Percentiles rank a stretch among this genome's conserved stretches.
Evolutionary conservation across 768 basidiomycete genomes (phyloP).

Genomic region (Boletus huronensis): DNA sequence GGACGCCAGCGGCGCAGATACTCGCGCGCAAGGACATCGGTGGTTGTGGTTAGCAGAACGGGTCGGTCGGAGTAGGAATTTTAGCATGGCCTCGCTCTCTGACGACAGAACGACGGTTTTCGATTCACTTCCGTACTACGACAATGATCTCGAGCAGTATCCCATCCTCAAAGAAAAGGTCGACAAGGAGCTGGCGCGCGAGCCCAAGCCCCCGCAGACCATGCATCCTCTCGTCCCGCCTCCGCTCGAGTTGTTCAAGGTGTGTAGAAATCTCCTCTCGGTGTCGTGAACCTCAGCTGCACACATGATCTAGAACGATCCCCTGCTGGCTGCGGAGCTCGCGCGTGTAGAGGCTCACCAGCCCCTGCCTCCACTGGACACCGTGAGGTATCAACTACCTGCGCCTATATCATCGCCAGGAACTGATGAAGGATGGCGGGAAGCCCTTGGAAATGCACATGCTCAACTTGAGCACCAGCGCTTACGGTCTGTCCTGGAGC

Average conservation of each 20-base stretch:
- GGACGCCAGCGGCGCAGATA: constrained; percentile 40
- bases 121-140: constrained; percentile 92
- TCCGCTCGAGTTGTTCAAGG: constrained; percentile 61
- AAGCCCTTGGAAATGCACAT: constrained; percentile 69
- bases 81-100: constrained; percentile 26
- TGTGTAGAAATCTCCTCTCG: constrained; percentile 23
- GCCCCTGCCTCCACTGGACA: constrained; percentile 65
- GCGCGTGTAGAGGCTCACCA: constrained; percentile 68
- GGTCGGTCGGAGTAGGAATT: constrained; percentile 29
- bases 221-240: constrained; percentile 75
- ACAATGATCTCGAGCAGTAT: constrained; percentile 82
- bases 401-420: constrained; percentile 58
- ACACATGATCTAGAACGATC: constrained; percentile 48
- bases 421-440: constrained; percentile 74
- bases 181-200: constrained; percentile 70
- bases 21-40: constrained; percentile 46
- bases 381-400: constrained; percentile 69
- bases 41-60: constrained; percentile 1
- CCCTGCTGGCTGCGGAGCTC: constrained; percentile 69
- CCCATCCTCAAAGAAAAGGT: constrained; percentile 73
- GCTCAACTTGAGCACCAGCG: constrained; percentile 85
- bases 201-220: constrained; percentile 55
- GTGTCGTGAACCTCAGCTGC: background rate
- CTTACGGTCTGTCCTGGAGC: constrained; percentile 50
- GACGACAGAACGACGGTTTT: constrained; percentile 39